A percentile compares a stretch with the other conserved stretches of the same genome.
Evolutionary conservation across 2,329 filamentous ascomycete species (phyloP).

Genomic region (Curvularia eragrostidis): DNA sequence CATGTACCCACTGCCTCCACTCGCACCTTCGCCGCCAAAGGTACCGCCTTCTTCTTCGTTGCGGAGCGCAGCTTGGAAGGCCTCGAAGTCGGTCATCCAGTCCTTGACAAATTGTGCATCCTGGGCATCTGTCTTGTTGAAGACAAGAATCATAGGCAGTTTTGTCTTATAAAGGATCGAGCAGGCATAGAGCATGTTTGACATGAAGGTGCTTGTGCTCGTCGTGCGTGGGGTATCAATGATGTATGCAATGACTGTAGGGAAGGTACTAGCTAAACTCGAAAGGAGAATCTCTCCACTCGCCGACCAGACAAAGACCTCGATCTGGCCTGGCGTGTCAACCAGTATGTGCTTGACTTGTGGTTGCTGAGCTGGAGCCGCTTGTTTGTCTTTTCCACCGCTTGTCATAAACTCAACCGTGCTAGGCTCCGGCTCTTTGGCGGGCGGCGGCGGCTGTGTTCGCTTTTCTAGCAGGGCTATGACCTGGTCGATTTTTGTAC

Average conservation of each 20-base stretch:
- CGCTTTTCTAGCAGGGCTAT: conserved; percentile 89
- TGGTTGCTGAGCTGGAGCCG: conserved; percentile 57
- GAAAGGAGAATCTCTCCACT: conserved; percentile 93
- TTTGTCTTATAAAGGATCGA: conserved; percentile 99
- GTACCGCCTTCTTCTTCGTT: conserved; percentile 79
- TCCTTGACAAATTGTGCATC: conserved; percentile 91
- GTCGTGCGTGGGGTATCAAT: conserved; percentile 95
- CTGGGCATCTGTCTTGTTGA: conserved; percentile 98
- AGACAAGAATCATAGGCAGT: conserved; percentile 96
- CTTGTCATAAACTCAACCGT: conserved; percentile 48
- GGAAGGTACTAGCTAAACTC: conserved; percentile 90
- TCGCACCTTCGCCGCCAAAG: conserved; percentile 75
- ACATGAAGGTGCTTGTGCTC: conserved; percentile 98
- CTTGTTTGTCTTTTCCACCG: conserved; percentile 36
- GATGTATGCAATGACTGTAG: conserved; percentile 95
- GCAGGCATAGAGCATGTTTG: conserved; percentile 99
- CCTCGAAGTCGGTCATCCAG: conserved; percentile 99
- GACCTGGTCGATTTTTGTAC: conserved; percentile 97
- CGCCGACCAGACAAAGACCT: conserved; percentile 98
- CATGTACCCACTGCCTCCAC: conserved; percentile 90
- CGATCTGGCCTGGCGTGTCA: conserved; percentile 96
- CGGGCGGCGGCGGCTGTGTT: conserved; percentile 61
- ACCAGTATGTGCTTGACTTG: conserved; percentile 82
- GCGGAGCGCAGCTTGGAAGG: conserved; percentile 85
- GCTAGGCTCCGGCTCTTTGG: conserved; percentile 36